A percentile compares a stretch with the other conserved stretches of the same genome.
Conservation (phyloP, 805 yeast species). For the Kodamaea hsintzibuensis region DNA sequence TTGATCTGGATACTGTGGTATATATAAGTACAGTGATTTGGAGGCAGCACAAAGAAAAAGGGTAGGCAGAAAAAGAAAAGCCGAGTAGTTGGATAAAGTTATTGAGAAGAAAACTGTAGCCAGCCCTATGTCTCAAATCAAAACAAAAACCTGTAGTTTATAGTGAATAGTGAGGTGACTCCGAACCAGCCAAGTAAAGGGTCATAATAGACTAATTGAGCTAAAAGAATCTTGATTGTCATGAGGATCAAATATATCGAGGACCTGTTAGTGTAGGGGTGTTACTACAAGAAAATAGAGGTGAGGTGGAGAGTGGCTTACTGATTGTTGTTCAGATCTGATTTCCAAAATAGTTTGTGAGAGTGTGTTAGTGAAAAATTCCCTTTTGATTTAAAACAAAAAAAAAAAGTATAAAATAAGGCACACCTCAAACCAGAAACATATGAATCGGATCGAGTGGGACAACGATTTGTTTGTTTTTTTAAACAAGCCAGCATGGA, state of each 20-base stretch:
- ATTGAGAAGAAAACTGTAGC: background rate
- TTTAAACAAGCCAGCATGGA: background rate
- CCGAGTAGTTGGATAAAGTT: background rate
- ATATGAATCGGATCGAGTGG: background rate
- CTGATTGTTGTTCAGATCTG: background rate
- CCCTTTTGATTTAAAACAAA: background rate
- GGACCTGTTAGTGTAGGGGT: no score
- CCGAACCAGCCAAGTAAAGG: background rate
- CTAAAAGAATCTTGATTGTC: background rate
- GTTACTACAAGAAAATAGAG: no score
- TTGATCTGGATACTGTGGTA: background rate
- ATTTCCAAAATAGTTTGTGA: background rate
- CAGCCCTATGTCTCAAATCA: background rate
- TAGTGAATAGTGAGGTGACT: background rate
- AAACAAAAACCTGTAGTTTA: background rate
- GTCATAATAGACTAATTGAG: background rate
- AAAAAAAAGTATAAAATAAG: background rate
- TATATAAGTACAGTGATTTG: background rate
- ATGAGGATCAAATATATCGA: background rate
- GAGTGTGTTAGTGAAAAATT: background rate
- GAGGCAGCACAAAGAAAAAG: background rate
- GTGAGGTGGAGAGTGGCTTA: background rate
- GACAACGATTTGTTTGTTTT: background rate
- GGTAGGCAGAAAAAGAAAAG: background rate
- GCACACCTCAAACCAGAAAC: slow-evolving; percentile 3